Base-by-base conservation (phyloP, 2,329 filamentous ascomycete species). In the Ambrosiella cleistominuta region DNA sequence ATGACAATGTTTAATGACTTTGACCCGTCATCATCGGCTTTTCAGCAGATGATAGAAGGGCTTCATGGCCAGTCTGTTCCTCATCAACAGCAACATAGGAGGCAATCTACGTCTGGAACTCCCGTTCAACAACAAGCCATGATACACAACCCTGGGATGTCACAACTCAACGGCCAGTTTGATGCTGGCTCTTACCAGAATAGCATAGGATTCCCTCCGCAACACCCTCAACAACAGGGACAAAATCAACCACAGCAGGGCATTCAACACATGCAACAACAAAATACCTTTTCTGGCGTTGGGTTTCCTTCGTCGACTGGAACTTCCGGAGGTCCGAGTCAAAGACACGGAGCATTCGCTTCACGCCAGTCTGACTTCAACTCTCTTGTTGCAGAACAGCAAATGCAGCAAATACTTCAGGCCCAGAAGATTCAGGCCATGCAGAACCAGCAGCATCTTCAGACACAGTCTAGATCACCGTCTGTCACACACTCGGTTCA, bases 331-430 rank as follows among this genome's bases (percentile, higher is more conserved):
- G 36, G 40, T 13, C 39, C 44, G 7, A 12, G 13, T 45, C 57
- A 56, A 49, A 27, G 38, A 7, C 17, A 35, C 44, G 38, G 35
- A 13, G 35, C 35, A 17, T 35, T 17, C 36, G 27, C 38, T 58
- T 40, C 44, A 44, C 57, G 56, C 7, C 57, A 59, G 27, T 17
- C 45, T 7, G 45, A 45, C 13, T 59, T 59, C 49, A 62, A 63
- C n/a, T 50, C 57, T 27, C 62, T 62, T 57, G 53, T 47, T 13
- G n/a, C 59, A 1, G 62, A 69, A 12, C 65, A 66, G 12, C 62
- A 64, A n/a, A 52, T 61, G 12, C 68, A 62, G 36, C 62, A 63
- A n/a, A 36, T 54, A 17, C 38, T 56, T 35, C 64, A 63, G 36
- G 65, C 64, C 27, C 66, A 64, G 15, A 56, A 61, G 1, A 56